Percentiles rank a stretch among this genome's conserved stretches.
phyloP scores from a whole-genome alignment of 2,329 filamentous ascomycete species.

The Colletotrichum orbiculare region DNA sequence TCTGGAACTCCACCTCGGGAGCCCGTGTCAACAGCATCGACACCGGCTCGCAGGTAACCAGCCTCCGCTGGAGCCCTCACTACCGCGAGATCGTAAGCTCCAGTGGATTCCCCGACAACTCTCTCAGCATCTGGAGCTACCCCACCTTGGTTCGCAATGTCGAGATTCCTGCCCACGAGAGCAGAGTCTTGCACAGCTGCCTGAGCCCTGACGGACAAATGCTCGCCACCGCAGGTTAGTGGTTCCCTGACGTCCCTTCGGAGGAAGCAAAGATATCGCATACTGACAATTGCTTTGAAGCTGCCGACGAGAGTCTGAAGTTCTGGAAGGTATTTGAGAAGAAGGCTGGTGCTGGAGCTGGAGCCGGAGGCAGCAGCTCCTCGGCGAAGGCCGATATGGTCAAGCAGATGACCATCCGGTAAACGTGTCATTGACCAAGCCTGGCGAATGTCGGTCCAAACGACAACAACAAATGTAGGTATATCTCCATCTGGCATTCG shows the following conservation, averaged over 20 bases:
- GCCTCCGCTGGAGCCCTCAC: constrained; percentile 93
- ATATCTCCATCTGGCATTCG: constrained; percentile 57
- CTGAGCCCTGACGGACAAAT: constrained; percentile 98
- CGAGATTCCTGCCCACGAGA: constrained; percentile 98
- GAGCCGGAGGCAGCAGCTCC: constrained; percentile 72
- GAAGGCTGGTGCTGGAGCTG: constrained; percentile 83
- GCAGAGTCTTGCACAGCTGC: constrained; percentile 94
- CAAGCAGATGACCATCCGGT: constrained; percentile 96
- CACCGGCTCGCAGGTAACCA: constrained; percentile 97
- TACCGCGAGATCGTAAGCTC: constrained; percentile 99
- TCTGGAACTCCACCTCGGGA: constrained; percentile 99
- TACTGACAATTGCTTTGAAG: constrained; percentile 54
- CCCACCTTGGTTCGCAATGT: constrained; percentile 96
- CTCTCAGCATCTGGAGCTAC: constrained; percentile 98
- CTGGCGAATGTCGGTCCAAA: constrained; percentile 38
- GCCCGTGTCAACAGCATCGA: constrained; percentile 99
- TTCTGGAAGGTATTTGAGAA: constrained; percentile 99
- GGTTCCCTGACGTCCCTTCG: not conserved
- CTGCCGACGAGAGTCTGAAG: constrained; percentile 96
- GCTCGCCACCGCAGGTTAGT: constrained; percentile 87
- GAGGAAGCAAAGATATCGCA: not conserved
- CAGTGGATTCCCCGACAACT: constrained; percentile 99
- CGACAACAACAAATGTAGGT: constrained; percentile 55
- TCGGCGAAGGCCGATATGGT: constrained; percentile 85
- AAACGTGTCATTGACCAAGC: constrained; percentile 46